Conservation (phyloP, 495 filamentous ascomycete genomes). For the Amorphotheca resinae region DNA sequence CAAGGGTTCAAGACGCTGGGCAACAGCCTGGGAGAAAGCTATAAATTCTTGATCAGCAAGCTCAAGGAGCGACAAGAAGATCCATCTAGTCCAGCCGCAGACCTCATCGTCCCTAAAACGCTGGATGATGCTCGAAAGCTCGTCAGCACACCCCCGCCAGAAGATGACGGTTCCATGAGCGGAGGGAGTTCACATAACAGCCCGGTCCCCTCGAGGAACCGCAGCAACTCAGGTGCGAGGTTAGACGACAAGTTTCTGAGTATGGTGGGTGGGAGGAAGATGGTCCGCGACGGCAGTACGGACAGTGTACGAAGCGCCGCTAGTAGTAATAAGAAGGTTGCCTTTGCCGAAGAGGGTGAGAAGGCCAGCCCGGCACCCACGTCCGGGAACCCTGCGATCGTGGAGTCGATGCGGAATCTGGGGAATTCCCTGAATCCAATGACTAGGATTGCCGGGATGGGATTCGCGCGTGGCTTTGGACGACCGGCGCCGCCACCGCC, state of each 20-base stretch:
- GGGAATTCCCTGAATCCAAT: conserved; percentile 77
- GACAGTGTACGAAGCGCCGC: conserved; percentile 60
- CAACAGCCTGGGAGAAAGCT: conserved; percentile 74
- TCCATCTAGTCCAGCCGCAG: conserved; percentile 25
- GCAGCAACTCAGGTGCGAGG: conserved; percentile 16
- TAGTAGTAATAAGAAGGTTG: conserved; percentile 37
- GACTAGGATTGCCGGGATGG: conserved; percentile 45
- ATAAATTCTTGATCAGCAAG: conserved; percentile 86
- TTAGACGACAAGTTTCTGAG: conserved; percentile 46
- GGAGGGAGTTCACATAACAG: conserved; percentile 34
- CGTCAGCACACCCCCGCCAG: conserved; percentile 53
- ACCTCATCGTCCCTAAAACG: conserved; percentile 63
- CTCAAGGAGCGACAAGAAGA: conserved; percentile 54
- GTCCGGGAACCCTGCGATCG: conserved; percentile 35
- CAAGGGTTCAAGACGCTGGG: conserved; percentile 84
- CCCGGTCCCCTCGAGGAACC: conserved; percentile 25
- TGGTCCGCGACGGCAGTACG: conserved; percentile 56
- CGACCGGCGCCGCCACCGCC: conserved; percentile 31
- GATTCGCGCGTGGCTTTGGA: conserved; percentile 61
- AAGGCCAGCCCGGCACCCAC: conserved; percentile 16
- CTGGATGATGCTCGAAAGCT: conserved; percentile 85
- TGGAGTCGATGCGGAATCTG: conserved; percentile 75
- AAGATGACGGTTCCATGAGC: conserved; percentile 39
- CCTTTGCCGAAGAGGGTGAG: conserved; percentile 30
- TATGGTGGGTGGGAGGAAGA: conserved; percentile 48